Base-by-base conservation (phyloP, 495 filamentous ascomycete genomes). In the Staphylotrichum tortipilum region DNA sequence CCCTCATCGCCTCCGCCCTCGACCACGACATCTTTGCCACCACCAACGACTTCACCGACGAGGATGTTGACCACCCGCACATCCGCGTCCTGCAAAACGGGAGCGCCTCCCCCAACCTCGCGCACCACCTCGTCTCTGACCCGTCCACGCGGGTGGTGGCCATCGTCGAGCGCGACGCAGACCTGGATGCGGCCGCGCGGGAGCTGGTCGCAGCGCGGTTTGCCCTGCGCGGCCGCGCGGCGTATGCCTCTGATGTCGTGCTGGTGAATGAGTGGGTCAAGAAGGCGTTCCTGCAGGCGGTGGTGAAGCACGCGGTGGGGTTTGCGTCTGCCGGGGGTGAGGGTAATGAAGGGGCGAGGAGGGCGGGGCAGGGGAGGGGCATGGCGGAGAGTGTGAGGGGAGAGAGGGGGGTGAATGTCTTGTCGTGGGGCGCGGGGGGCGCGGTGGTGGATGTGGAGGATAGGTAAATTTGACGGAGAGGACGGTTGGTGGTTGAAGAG, bases 181-280 rank as follows among this genome's bases (percentile, higher is more conserved):
- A 78, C 42, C 41, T 79, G 6, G 40, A 63, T 14, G 57, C 55
- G 11, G 76, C 78, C 2, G 76, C 76, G 7, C 42, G 65, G 44
- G 60, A 64, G 4, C 57, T 81, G 11, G 70, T 73, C 0, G 59
- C 61, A 3, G 73, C 78, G 18, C 62, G 77, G 10, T 77, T 78
- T 47, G 65, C 64, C 14, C 72, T 78, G 12, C 66, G 68, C 5
- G 78, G 77, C 2, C 62, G 59, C 2, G 76, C 74, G 0, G 64
- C 74, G 1, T 79, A 79, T 61, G 68, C 74, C 4, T 77, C 77
- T 1, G 77, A 78, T 55, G 17, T 75, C 3, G 75, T 80, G 1
- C 53, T 80, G 0, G 77, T 81, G 19, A 74, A 81, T 44, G 76
- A 80, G 54, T 80, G 72, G 50, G 67, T 64, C 5, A 76, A 76